These are phyloP conservation scores for Carex arenaria DNA, from an alignment of 202 grass and related monocot species.

Conservation along the genomic window DNA sequence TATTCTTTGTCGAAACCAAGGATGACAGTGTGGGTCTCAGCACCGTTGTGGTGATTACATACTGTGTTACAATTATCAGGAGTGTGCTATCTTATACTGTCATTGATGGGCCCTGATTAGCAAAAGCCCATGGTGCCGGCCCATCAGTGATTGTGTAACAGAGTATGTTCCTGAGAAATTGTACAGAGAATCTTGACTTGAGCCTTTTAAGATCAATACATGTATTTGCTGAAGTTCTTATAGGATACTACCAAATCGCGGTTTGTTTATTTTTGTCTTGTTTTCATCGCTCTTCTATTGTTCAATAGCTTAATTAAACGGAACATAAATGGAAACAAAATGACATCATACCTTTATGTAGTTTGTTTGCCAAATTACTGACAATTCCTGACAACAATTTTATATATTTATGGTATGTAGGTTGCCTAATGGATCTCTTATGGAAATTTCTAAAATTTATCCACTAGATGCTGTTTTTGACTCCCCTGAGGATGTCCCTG, in stretches of 20 bases:
- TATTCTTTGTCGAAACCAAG: background rate
- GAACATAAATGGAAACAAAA: background rate
- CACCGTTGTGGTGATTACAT: background rate
- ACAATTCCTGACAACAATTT: background rate
- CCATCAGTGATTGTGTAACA: background rate
- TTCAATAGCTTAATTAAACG: background rate
- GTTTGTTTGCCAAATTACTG: conserved; percentile 8
- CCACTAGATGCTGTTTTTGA: conserved; percentile 91
- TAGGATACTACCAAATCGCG: background rate
- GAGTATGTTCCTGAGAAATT: background rate
- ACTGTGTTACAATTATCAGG: background rate
- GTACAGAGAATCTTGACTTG: background rate
- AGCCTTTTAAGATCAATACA: background rate
- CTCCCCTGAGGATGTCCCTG: conserved; percentile 80
- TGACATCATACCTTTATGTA: background rate
- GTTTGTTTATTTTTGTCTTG: background rate
- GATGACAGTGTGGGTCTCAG: background rate
- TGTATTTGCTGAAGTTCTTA: background rate
- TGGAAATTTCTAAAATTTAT: conserved; percentile 91
- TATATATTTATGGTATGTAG: conserved; percentile 31
- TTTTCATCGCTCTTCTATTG: background rate
- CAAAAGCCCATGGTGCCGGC: background rate
- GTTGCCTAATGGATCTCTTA: conserved; percentile 85
- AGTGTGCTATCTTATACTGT: background rate
- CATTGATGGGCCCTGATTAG: background rate